Evolutionary conservation across 306 rosid genomes (phyloP).

Genomic region (Ormosia emarginata): DNA sequence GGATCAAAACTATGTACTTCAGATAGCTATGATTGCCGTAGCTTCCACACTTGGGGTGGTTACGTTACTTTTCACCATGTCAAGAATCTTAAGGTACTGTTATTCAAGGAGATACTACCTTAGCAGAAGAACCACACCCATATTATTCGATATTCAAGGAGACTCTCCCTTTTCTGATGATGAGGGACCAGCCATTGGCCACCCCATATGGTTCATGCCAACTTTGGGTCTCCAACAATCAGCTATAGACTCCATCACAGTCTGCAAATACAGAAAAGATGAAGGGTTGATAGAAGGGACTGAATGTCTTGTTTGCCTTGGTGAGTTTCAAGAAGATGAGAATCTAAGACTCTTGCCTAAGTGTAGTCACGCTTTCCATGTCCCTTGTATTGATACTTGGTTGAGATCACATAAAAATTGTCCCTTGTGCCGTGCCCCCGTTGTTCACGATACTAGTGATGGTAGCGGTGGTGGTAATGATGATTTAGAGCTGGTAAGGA

Average conservation of each 20-base stretch:
- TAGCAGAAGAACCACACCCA: not conserved
- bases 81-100: not conserved
- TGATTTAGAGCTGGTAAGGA: not conserved
- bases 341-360: constrained; percentile 64
- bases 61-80: not conserved
- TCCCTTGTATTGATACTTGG: constrained; percentile 42
- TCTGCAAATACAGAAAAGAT: constrained; percentile 42
- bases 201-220: constrained; percentile 58
- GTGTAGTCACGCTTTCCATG: constrained; percentile 62
- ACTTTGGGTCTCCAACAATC: constrained; percentile 63
- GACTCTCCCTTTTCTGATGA: constrained; percentile 27
- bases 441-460: constrained; percentile 12
- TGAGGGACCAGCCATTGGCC: constrained; percentile 29
- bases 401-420: constrained; percentile 33
- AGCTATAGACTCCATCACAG: constrained; percentile 60
- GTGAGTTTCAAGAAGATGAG: constrained; percentile 69
- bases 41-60: constrained; percentile 17
- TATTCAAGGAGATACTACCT: constrained; percentile 16
- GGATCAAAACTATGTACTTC: not conserved
- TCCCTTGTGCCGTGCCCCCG: constrained; percentile 43
- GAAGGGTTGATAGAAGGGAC: constrained; percentile 64
- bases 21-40: not conserved
- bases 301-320: constrained; percentile 72
- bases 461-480: not conserved
- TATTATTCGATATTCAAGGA: constrained; percentile 37